Evolutionary conservation across 352 stramenopile genomes (phyloP), one percentile per base, ranked within the genome.

Genomic region (Pythium monospermum): DNA sequence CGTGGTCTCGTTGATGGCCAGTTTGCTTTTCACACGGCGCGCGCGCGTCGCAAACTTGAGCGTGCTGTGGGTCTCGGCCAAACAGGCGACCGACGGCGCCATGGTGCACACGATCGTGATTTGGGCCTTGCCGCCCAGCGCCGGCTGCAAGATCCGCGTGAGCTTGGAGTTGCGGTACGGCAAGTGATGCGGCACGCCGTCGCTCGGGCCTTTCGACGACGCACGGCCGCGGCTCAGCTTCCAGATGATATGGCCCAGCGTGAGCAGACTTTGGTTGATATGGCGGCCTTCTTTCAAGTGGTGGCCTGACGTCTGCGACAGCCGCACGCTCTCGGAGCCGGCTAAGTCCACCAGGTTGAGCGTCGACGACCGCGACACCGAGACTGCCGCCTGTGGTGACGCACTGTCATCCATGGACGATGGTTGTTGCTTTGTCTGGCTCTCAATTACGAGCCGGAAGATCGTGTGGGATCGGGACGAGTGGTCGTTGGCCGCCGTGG

Each of bases 131-230:
- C 96, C 96, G 19, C 85, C 91, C 12, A 99, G 73, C 12, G 92
- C 97, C 5, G 96, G 94, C 73, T 99, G 95, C 3, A 99, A 64
- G 59, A 99, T 96, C 16, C 96, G 82, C 35, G 97, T 99, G 49
- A 99, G 73, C 69, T 99, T 99, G 3, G 88, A 98, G 73, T 99
- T 97, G 48, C 97, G 90, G 65, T 97, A 99, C 61, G 96, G 97
- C 32, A 99, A 72, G 55, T 98, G 94, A 37, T 65, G 12, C 44
- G 60, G 37, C 46, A 45, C 21, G 12, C 39, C 35, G 46, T 70
- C 70, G 25, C 56, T 68, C 4, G 35, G 37, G 23, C 35, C 39
- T 27, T 27, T 41, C 42, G 25, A 56, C 44, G 30, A 57, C 41
- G 8, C 53, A 21, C 35, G 46, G 43, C 74, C 67, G 66, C 82